Conservation (phyloP, 441 rosid species). For the Lepidium campestre region DNA sequence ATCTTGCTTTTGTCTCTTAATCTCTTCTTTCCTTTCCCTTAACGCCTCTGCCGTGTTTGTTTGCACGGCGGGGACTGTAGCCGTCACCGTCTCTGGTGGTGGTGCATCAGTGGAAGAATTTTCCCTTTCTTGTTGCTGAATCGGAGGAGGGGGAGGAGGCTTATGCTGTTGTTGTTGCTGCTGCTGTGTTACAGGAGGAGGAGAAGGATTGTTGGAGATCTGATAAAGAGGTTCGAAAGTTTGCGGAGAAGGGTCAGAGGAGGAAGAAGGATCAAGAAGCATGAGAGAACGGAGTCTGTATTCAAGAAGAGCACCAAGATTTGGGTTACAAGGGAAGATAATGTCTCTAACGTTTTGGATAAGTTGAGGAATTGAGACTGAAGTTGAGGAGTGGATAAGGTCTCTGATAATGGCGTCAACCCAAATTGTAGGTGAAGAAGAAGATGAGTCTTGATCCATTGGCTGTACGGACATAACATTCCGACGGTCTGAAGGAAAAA, state of each 20-base stretch:
- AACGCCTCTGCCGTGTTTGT: constrained; percentile 21
- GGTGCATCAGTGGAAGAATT: constrained; percentile 36
- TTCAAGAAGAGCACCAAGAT: constrained; percentile 81
- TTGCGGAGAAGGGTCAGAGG: constrained; percentile 24
- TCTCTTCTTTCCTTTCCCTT: constrained; percentile 71
- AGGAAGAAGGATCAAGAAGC: constrained; percentile 38
- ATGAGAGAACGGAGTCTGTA: constrained; percentile 69
- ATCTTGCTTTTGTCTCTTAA: constrained; percentile 68
- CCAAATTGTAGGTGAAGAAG: constrained; percentile 56
- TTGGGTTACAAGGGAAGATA: constrained; percentile 89
- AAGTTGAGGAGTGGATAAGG: constrained; percentile 63
- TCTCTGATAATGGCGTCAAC: constrained; percentile 84
- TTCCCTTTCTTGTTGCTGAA: constrained; percentile 31
- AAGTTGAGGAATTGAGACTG: constrained; percentile 87
- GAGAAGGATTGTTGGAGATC: constrained; percentile 23
- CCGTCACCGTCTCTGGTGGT: constrained; percentile 37
- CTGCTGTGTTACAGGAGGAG: constrained; percentile 12
- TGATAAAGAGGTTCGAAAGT: constrained; percentile 8
- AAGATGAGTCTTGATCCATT: constrained; percentile 62
- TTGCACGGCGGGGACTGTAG: neutral
- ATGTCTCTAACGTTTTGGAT: constrained; percentile 91
- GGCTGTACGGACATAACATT: constrained; percentile 20
- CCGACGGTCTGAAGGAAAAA: constrained; percentile 67
- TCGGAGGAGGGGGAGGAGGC: constrained; percentile 16
- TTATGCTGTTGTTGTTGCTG: constrained; percentile 30